Evolutionary conservation across 805 yeast genomes (phyloP), one percentile per base, ranked within the genome.

Genomic region (Monosporozyma servazzii): DNA sequence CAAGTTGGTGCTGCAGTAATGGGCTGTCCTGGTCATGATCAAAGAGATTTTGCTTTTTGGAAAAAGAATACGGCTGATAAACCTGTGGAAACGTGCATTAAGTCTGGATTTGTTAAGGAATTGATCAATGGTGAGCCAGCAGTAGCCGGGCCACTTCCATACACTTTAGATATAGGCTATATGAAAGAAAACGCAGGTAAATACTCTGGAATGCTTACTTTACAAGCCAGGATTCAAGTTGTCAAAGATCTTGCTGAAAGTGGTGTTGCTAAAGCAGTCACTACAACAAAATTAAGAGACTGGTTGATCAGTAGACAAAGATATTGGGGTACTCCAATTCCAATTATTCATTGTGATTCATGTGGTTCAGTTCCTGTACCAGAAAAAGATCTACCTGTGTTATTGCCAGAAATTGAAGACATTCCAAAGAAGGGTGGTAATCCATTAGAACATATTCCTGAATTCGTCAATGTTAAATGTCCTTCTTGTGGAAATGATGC

Each of bases 241-340:
- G 44, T 76, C 0, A 57, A 69, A 0, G 63, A 69, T 11, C 68
- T 89, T n/a, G 66, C 62, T 17, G 47, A 57, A 0, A 47, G 53
- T 0, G 67, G 68, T 0, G 40, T 66, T 1, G 96, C 91, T 0
- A 56, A 67, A 1, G 52, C 58, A 3, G 71, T 77, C 3, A 74
- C 76, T 0, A 82, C 82, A 56, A 84, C 75, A 60, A 78, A 82
- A 56, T 71, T 93, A 29, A 76, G 97, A 58, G 99, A 93, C 64
- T 93, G 99, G 99, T 75, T 93, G 27, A 85, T 93, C 46, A 84
- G 95, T 61, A 79, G 99, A 63, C 99, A 93, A 67, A 72, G 99
- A 53, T 91, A 86, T 67, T 93, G 99, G 99, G 99, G 99, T 25
- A 93, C 97, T 0, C 99, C 99, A 2, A 93, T 93, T 50, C 99